Evolutionary conservation across 768 basidiomycete species (phyloP).

Genomic region (Mycena maculata): DNA sequence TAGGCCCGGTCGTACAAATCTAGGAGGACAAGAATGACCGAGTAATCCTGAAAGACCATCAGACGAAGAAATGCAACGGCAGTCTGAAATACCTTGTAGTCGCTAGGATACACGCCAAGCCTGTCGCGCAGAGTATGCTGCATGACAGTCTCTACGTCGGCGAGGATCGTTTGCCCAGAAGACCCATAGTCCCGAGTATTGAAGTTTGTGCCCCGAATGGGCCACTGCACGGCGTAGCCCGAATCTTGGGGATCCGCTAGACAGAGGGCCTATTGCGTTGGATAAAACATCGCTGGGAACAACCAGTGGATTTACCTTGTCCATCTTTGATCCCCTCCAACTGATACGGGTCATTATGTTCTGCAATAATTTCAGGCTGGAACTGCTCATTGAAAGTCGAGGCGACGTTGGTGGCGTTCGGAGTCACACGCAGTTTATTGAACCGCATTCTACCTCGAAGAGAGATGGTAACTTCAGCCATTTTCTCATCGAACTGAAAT

Average conservation of each 20-base stretch:
- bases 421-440: constrained; percentile 83
- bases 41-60: constrained; percentile 71
- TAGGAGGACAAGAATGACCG: constrained; percentile 89
- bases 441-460: constrained; percentile 87
- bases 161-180: constrained; percentile 75
- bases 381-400: constrained; percentile 86
- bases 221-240: constrained; percentile 84
- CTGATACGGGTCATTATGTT: constrained; percentile 84
- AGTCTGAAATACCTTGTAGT: constrained; percentile 67
- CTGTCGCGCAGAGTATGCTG: constrained; percentile 68
- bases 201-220: constrained; percentile 84
- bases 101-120: constrained; percentile 61
- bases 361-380: constrained; percentile 86
- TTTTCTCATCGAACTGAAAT: constrained; percentile 78
- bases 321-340: constrained; percentile 86
- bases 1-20: constrained; percentile 91
- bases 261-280: constrained; percentile 66
- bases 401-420: constrained; percentile 75
- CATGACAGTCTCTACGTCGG: constrained; percentile 83
- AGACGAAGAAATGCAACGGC: neutral
- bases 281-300: constrained; percentile 1
- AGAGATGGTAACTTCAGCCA: constrained; percentile 76
- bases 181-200: constrained; percentile 80
- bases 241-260: constrained; percentile 75
- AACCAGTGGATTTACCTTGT: constrained; percentile 59